Conservation (phyloP, 225 moss, liverwort and hornwort species). For the Polytrichum commune region DNA sequence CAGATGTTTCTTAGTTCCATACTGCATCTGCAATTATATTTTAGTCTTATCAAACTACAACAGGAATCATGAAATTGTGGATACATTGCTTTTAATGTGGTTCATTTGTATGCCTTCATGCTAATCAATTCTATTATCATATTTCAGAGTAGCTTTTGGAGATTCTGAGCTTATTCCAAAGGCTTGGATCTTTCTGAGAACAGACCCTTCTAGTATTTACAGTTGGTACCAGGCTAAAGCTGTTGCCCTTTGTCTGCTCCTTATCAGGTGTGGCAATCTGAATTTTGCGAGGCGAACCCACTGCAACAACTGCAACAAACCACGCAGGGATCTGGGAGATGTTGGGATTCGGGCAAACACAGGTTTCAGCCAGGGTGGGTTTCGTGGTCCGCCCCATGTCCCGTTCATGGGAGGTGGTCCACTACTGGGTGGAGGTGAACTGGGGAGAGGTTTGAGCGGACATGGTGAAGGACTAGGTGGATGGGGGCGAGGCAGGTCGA, state of each 20-base stretch:
- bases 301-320: conserved; percentile 98
- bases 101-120: neutral
- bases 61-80: neutral
- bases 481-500: conserved; percentile 77
- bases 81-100: neutral
- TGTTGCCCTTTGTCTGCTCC: neutral
- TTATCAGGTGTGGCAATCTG: conserved; percentile 83
- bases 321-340: conserved; percentile 84
- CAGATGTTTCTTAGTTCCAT: neutral
- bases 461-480: conserved; percentile 78
- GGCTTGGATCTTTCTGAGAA: conserved; percentile 1
- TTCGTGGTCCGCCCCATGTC: conserved; percentile 78
- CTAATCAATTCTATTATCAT: too few species aligned
- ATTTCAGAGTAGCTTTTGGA: too few species aligned
- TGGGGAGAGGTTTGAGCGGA: conserved; percentile 75
- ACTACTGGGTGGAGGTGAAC: conserved; percentile 61
- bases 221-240: neutral
- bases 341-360: conserved; percentile 67
- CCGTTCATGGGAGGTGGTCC: conserved; percentile 86
- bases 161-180: too few species aligned
- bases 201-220: neutral
- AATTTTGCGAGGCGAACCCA: conserved; percentile 97
- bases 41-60: neutral
- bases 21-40: neutral
- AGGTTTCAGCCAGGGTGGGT: conserved; percentile 62